Percentiles rank a stretch among this genome's conserved stretches.
These are phyloP conservation scores for Irpex sp. DNA, from an alignment of 1,284 basidiomycete genomes.

Conservation along the genomic window DNA sequence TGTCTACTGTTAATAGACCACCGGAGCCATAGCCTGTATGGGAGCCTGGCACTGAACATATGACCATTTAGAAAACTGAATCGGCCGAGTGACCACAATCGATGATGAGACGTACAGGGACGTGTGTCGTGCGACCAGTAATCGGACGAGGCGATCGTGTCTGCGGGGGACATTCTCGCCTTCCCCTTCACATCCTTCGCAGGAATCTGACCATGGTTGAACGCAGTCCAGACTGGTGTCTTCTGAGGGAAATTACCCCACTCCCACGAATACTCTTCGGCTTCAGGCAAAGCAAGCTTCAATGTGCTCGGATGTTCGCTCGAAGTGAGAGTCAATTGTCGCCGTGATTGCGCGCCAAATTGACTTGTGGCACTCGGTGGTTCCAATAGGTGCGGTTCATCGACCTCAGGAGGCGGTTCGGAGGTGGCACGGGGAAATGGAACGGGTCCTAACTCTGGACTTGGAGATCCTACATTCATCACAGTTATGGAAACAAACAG, in stretches of 20 bases:
- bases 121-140: constrained; percentile 4
- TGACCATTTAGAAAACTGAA: too few relatives aligned
- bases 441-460: constrained; percentile 27
- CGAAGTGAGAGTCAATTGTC: not conserved
- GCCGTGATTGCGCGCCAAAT: constrained; percentile 21
- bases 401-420: constrained; percentile 60
- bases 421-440: constrained; percentile 62
- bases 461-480: constrained; percentile 17
- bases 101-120: constrained; percentile 4
- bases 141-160: constrained; percentile 4
- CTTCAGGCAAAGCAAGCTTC: constrained; percentile 19
- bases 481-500: not conserved
- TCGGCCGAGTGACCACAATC: not conserved
- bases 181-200: constrained; percentile 26
- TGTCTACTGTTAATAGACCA: constrained; percentile 59
- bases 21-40: constrained; percentile 49
- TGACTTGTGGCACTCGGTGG: constrained; percentile 10
- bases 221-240: constrained; percentile 67
- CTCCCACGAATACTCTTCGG: constrained; percentile 85
- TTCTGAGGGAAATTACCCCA: constrained; percentile 89
- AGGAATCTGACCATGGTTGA: constrained; percentile 42
- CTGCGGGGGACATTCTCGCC: constrained; percentile 20
- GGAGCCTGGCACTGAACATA: not conserved
- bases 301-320: constrained; percentile 15
- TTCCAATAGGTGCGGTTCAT: constrained; percentile 19